A percentile compares a stretch with the other conserved stretches of the same genome.
phyloP scores from a whole-genome alignment of 2,329 filamentous ascomycete species.

The Alternaria ethzedia region DNA sequence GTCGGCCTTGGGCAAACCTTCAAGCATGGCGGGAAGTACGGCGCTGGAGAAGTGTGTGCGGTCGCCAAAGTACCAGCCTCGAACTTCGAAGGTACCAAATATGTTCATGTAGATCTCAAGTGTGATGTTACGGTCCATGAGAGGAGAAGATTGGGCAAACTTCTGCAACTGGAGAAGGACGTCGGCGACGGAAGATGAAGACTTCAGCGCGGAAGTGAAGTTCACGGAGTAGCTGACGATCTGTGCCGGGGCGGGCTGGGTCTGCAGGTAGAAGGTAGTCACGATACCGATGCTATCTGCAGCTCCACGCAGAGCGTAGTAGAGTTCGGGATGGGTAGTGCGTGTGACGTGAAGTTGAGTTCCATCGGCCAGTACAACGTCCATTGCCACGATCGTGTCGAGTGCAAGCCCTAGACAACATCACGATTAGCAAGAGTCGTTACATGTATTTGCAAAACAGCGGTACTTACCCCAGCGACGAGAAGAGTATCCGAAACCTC shows the following conservation, averaged over 20 bases:
- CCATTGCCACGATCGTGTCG: conserved; percentile 4
- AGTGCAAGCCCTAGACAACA: background rate
- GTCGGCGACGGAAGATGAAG: background rate
- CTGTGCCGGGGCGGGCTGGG: conserved; percentile 20
- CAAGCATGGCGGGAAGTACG: conserved; percentile 1
- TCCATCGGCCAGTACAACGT: conserved; percentile 1
- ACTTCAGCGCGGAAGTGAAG: conserved; percentile 1
- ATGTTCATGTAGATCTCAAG: conserved; percentile 5
- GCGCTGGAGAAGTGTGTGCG: background rate
- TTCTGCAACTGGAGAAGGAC: conserved; percentile 4
- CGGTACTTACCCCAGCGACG: conserved; percentile 25
- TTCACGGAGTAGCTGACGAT: background rate
- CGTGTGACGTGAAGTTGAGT: background rate
- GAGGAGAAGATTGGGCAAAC: background rate
- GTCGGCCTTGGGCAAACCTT: background rate
- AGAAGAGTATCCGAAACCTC: conserved; percentile 33
- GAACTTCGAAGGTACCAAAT: conserved; percentile 1
- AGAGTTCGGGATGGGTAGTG: background rate
- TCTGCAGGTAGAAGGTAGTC: conserved; percentile 36
- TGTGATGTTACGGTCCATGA: conserved; percentile 2
- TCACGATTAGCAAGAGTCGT: background rate
- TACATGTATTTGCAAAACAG: background rate
- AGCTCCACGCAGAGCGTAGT: conserved; percentile 1
- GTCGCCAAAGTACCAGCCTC: conserved; percentile 9
- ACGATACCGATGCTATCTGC: conserved; percentile 26